Conservation (phyloP, 305 asterid species). For the Ajuga reptans region DNA sequence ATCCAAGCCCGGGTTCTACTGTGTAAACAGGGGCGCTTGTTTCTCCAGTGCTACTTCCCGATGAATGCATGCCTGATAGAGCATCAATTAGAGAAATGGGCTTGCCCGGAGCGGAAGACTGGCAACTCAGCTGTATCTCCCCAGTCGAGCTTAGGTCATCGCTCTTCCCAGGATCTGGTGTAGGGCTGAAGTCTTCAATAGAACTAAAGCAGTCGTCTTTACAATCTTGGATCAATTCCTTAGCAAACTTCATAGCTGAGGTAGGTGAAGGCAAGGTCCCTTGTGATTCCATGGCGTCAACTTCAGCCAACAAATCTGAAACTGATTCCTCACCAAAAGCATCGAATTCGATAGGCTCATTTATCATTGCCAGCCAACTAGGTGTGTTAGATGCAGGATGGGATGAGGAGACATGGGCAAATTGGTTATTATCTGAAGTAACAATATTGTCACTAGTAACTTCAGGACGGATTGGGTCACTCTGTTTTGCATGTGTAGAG, state of each 20-base stretch:
- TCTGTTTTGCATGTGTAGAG: slow-evolving; percentile 36
- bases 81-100: slow-evolving; percentile 29
- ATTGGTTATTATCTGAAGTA: slow-evolving; percentile 9
- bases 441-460: slow-evolving; percentile 18
- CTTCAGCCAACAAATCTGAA: slow-evolving; percentile 66
- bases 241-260: slow-evolving; percentile 53
- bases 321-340: slow-evolving; percentile 68
- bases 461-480: slow-evolving; percentile 34
- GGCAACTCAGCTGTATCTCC: slow-evolving; percentile 26
- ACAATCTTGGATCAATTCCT: slow-evolving; percentile 54
- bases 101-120: slow-evolving; percentile 33
- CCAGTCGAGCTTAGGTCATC: slow-evolving; percentile 62
- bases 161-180: slow-evolving; percentile 49
- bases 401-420: slow-evolving; percentile 4
- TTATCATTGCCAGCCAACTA: slow-evolving; percentile 42
- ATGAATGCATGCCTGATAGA: slow-evolving; percentile 34
- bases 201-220: slow-evolving; percentile 70
- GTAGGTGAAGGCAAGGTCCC: slow-evolving; percentile 67
- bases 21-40: slow-evolving; percentile 34
- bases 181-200: slow-evolving; percentile 59
- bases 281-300: slow-evolving; percentile 78
- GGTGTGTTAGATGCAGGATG: slow-evolving; percentile 30
- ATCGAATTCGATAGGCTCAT: slow-evolving; percentile 60
- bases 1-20: slow-evolving; percentile 39
- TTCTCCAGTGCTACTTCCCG: slow-evolving; percentile 51